phyloP scores from a whole-genome alignment of 176 grass and related monocot species.

The Zea mays region DNA sequence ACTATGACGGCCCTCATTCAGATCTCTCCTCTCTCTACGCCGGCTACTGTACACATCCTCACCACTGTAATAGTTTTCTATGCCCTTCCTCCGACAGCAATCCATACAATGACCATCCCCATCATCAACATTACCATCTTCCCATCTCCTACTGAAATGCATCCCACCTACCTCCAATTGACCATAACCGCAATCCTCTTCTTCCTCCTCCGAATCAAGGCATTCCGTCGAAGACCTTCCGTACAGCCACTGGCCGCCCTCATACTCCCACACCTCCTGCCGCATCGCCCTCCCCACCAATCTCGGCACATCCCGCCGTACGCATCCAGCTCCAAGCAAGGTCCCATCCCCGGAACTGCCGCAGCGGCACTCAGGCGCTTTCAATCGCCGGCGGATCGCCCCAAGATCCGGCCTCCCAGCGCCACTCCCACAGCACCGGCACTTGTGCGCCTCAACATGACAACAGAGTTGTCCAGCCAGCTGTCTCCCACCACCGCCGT shows the following conservation, averaged over 20 bases:
- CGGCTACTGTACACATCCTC: constrained; percentile 30
- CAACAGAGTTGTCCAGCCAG: background rate
- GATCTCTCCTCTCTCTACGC: constrained; percentile 34
- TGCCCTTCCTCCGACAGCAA: constrained; percentile 36
- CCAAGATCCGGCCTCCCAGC: constrained; percentile 34
- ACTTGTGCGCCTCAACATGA: constrained; percentile 7
- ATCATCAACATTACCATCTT: constrained; percentile 15
- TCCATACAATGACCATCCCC: constrained; percentile 27
- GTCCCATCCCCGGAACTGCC: background rate
- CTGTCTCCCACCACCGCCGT: background rate
- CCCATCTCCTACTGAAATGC: constrained; percentile 29
- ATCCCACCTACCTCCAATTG: constrained; percentile 14
- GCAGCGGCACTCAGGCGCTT: background rate
- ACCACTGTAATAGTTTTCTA: constrained; percentile 27
- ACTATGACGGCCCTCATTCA: constrained; percentile 21
- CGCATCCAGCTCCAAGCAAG: background rate
- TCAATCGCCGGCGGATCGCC: constrained; percentile 22
- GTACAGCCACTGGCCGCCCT: constrained; percentile 40
- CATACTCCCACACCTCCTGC: constrained; percentile 50
- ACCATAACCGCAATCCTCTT: constrained; percentile 15
- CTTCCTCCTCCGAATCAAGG: constrained; percentile 29
- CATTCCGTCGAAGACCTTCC: constrained; percentile 47
- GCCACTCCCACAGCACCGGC: constrained; percentile 25
- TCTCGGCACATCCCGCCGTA: constrained; percentile 16
- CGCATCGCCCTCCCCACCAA: constrained; percentile 38